A percentile compares a stretch with the other conserved stretches of the same genome.
Evolutionary conservation across 257 asterid species (phyloP).

Genomic region (Solanum peruvianum): DNA sequence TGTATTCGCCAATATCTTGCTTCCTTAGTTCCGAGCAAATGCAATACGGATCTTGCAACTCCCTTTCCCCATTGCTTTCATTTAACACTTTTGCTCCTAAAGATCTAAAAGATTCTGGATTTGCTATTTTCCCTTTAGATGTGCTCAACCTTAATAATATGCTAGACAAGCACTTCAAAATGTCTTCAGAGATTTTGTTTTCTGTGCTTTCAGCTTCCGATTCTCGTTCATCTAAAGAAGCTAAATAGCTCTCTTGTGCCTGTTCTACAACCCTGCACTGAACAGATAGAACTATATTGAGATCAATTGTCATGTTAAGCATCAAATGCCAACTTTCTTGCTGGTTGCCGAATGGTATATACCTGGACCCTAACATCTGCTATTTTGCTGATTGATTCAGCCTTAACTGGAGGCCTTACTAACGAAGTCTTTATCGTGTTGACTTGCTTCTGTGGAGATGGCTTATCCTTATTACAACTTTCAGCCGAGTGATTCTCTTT

Average conservation of each 20-base stretch:
- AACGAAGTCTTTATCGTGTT: not conserved
- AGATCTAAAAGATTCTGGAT: conserved; percentile 32
- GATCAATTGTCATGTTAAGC: not conserved
- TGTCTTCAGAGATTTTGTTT: conserved; percentile 49
- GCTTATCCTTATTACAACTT: conserved; percentile 14
- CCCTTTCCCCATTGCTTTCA: conserved; percentile 14
- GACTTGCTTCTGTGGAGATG: conserved; percentile 13
- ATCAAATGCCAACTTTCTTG: not conserved
- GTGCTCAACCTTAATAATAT: conserved; percentile 50
- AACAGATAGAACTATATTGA: conserved; percentile 5
- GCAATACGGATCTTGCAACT: conserved; percentile 46
- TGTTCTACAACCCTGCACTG: conserved; percentile 59
- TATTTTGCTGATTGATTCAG: conserved; percentile 16
- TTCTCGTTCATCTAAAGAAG: conserved; percentile 36
- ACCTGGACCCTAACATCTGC: conserved; percentile 43
- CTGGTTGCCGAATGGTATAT: not conserved
- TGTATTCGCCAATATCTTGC: conserved; percentile 43
- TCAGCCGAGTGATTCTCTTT: conserved; percentile 19
- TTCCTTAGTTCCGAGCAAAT: conserved; percentile 16
- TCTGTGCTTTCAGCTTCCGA: conserved; percentile 36
- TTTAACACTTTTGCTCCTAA: conserved; percentile 7
- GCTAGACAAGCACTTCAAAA: conserved; percentile 55
- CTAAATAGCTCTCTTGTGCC: conserved; percentile 45
- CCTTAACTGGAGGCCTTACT: conserved; percentile 19
- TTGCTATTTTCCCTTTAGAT: conserved; percentile 50